These are phyloP conservation scores for Adenanthera pavonina DNA, from an alignment of 306 rosid genomes.

Conservation along the genomic window DNA sequence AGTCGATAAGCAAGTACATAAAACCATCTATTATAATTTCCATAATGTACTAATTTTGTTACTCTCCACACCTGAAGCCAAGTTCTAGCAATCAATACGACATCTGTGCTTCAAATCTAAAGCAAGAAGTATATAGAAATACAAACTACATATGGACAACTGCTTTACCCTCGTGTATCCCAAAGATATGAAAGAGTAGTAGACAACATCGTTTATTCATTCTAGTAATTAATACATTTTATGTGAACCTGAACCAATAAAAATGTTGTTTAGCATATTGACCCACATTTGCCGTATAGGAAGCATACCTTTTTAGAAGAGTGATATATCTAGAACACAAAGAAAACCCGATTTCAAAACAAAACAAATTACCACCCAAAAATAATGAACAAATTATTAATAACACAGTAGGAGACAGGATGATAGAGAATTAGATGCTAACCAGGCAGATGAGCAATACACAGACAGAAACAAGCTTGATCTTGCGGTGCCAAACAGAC, in stretches of 20 bases:
- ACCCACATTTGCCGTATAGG: constrained; percentile 1
- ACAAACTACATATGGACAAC: not conserved
- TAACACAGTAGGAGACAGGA: constrained; percentile 22
- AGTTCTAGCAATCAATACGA: constrained; percentile 8
- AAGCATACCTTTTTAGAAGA: constrained; percentile 6
- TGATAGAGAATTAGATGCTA: constrained; percentile 34
- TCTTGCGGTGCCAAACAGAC: constrained; percentile 88
- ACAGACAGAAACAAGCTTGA: constrained; percentile 95
- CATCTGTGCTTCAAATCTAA: not conserved
- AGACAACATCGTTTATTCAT: not conserved
- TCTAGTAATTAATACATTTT: constrained; percentile 2
- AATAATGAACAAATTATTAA: not conserved
- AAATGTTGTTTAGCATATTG: constrained; percentile 18
- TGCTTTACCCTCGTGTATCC: constrained; percentile 1
- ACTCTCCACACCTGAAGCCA: not conserved
- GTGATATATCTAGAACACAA: constrained; percentile 14
- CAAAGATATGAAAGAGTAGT: constrained; percentile 6
- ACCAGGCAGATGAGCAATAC: constrained; percentile 96
- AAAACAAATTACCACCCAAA: too few species aligned
- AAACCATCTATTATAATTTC: constrained; percentile 13
- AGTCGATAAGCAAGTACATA: not conserved
- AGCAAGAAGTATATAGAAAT: not conserved
- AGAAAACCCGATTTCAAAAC: constrained; percentile 20
- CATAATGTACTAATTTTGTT: constrained; percentile 1
- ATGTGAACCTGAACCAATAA: constrained; percentile 8